Evolutionary conservation across 2,329 filamentous ascomycete species (phyloP), one percentile per base, ranked within the genome.

Genomic region (Cordyceps fumosorosea): DNA sequence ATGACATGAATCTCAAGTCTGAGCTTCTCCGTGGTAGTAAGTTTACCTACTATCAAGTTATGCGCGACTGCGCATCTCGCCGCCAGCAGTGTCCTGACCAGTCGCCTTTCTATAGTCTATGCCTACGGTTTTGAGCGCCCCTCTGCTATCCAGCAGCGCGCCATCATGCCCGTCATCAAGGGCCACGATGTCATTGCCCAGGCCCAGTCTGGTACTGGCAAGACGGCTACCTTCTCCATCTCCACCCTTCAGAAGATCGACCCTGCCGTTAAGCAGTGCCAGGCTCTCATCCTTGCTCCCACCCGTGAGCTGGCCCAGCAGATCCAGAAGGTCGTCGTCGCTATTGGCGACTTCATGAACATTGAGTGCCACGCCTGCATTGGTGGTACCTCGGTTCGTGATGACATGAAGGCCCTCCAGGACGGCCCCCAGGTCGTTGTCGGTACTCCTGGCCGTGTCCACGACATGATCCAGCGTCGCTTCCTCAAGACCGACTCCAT

Each of bases 121-220:
- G 95, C 95, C 78, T 99, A 99, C 80, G 95, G 95, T 90, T 99
- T 99, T 84, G 95, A 99, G 88, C 93, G 95, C 71, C 95, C 95
- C 67, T 99, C 95, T 82, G 93, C 95, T 78, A 99, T 99, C 73
- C 95, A 99, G 89, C 92, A 96, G 89, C 93, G 96, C 77, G 95
- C 95, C 73, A 99, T 99, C 81, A 96, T 98, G 90, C 96, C 95
- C 75, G 95, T 99, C 77, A 98, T 99, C 85, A 97, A 98, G 88
- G 93, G 92, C 73, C 92, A 93, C 85, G 95, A 99, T 87, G 95
- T 99, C 75, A 99, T 99, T 78, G 95, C 96, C 68, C 95, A 99
- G 85, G 95, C 95, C 73, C 95, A 99, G 85, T 99, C 95, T 72
- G 95, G 95, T 85, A 99, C 95, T 78, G 95, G 95, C 83, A 99